Base-by-base conservation (phyloP, 208 protist genomes). In the Trypanosoma mega region DNA sequence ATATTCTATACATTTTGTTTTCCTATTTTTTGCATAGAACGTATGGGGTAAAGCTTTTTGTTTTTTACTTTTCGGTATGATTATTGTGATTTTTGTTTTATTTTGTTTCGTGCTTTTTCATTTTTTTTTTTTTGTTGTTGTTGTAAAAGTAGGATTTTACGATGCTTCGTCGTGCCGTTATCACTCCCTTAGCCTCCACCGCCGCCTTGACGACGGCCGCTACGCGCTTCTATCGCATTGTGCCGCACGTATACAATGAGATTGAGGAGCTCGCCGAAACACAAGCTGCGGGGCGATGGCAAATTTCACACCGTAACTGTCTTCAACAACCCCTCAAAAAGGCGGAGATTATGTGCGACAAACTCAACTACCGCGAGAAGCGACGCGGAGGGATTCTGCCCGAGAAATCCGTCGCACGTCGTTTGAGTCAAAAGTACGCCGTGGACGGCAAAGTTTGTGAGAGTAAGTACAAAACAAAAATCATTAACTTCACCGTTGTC, bases 201-300 rank as follows among this genome's bases (percentile, higher is more conserved):
- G 50, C 21, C 2, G 51, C 41, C 23, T 56, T 56, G n/a, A 11
- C 50, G 11, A 16, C 20, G 11, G 33, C 36, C 46, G 30, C 43
- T 26, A 39, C 20, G 8, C 84, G 85, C 3, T 58, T 36, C 1
- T 96, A 96, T 59, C 85, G 89, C 53, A 80, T 93, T 43, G 82
- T 96, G 27, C 85, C 89, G 0, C 89, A 96, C 69, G 58, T 93
- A 14, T 68, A 92, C 70, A 76, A 76, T 58, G 89, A 96, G 39
- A 90, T 96, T 50, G 89, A 96, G 56, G 85, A 96, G 68, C 69
- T 96, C 0, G 81, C 84, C 3, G 85, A 96, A 69, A 93, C 83
- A 16, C 86, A 96, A 69, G 64, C 80, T 61, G 55, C 55, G 0
- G 84, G 84, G 34, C 89, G 89, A 12, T 96, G 89, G 85, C 74